A percentile compares a stretch with the other conserved stretches of the same genome.
Conservation (phyloP, 345 rosid species). For the rapeseed (Brassica napus) region Da-Ae NC_063445.1:56710501-56711000, state of each 20-base stretch:
- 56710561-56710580: neutral
- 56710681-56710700: neutral
- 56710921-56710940: neutral
- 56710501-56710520: neutral
- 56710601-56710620: neutral
- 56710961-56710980: neutral
- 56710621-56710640: neutral
- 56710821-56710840: neutral
- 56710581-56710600: neutral
- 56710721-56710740: neutral
- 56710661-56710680: neutral
- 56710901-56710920: neutral
- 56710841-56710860: neutral
- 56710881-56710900: neutral
- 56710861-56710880: neutral
- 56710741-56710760: neutral
- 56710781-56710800: too few species aligned
- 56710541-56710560: neutral
- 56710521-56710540: neutral
- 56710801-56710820: neutral
- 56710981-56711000: neutral
- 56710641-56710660: neutral
- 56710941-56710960: neutral
- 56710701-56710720: neutral
- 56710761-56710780: neutral